Percentiles rank a stretch among this genome's conserved stretches.
phyloP scores from a whole-genome alignment of 2,329 filamentous ascomycete species.

The Penicillium sp. region DNA sequence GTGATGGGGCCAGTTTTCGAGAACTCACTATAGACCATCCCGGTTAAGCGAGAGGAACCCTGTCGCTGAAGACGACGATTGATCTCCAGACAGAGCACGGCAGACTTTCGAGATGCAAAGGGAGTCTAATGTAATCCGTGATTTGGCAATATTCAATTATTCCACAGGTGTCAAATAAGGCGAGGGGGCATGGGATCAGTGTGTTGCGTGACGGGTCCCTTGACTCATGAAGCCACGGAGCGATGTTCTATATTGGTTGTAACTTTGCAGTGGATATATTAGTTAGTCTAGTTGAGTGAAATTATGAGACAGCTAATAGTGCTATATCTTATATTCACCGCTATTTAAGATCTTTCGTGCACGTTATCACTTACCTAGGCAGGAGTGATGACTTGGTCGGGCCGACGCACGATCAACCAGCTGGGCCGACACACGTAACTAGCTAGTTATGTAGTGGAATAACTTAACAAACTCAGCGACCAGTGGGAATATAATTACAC shows the following conservation, averaged over 20 bases:
- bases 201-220: background rate
- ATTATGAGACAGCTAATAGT: no score
- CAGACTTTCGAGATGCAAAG: background rate
- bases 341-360: no score
- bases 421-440: background rate
- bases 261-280: background rate
- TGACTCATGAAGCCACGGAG: slow-evolving; percentile 9
- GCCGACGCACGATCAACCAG: background rate
- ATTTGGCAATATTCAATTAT: background rate
- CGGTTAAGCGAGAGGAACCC: slow-evolving; percentile 13
- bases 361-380: background rate
- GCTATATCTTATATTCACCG: no score
- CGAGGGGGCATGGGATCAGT: slow-evolving; percentile 10
- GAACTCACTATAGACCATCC: slow-evolving; percentile 7
- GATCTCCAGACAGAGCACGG: slow-evolving; percentile 4
- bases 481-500: background rate
- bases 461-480: background rate
- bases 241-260: background rate
- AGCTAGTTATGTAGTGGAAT: no score
- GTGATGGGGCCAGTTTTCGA: background rate
- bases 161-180: background rate
- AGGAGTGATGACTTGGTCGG: background rate
- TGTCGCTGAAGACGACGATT: background rate
- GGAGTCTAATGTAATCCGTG: background rate
- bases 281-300: background rate